Conservation (phyloP, 192 early-diverging fungal genomes). For the Entophlyctis luteolus region DNA sequence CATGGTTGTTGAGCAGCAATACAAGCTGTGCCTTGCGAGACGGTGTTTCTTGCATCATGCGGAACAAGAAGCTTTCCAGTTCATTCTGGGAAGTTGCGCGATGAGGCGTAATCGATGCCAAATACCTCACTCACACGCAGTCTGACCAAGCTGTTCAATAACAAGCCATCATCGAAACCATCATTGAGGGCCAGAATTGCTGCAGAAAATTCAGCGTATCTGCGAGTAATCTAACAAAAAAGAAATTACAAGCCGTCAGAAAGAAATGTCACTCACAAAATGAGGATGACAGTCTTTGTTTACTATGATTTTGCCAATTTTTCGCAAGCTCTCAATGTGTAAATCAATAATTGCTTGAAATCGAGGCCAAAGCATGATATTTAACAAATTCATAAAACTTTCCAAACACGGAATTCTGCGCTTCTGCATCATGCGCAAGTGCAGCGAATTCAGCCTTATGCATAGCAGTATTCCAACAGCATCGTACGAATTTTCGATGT, state of each 20-base stretch:
- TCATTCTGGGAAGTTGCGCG: conserved; percentile 57
- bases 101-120: not conserved
- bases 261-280: conserved; percentile 55
- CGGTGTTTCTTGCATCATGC: conserved; percentile 67
- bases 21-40: conserved; percentile 68
- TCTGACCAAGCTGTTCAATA: conserved; percentile 64
- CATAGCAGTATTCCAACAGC: conserved; percentile 87
- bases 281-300: conserved; percentile 75
- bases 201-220: conserved; percentile 89
- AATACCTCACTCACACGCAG: conserved; percentile 3
- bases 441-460: conserved; percentile 79
- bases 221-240: conserved; percentile 62
- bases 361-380: conserved; percentile 92
- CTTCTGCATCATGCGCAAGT: conserved; percentile 77
- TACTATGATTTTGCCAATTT: conserved; percentile 60
- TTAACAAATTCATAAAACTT: conserved; percentile 80
- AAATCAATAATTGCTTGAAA: conserved; percentile 72
- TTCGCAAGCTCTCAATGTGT: conserved; percentile 88
- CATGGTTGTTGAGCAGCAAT: conserved; percentile 94
- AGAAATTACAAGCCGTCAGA: too few species aligned
- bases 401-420: conserved; percentile 76
- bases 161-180: conserved; percentile 77
- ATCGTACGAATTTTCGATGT: conserved; percentile 77
- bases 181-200: conserved; percentile 88
- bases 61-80: conserved; percentile 69